Base-by-base conservation (phyloP, 306 rosid species). In the Myrica gale region DNA sequence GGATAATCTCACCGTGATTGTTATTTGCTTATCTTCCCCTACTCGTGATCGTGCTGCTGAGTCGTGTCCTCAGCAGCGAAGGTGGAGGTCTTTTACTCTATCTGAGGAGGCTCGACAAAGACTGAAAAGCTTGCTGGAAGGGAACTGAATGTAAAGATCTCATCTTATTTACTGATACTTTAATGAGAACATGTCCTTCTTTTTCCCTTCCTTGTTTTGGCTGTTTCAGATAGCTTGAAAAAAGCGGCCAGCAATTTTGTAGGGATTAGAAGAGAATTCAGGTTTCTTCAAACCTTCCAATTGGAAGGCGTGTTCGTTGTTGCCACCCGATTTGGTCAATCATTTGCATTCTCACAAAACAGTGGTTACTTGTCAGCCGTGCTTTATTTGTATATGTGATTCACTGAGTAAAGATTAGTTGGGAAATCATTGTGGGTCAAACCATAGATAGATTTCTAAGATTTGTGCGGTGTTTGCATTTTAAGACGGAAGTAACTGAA, bases 1-100 rank as follows among this genome's bases (percentile, higher is more conserved):
- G 0, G 98, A 95, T 83, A 95, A 95, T 77, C 89, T 95, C 80
- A 95, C 98, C 4, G 98, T 80, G 13, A 84, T 92, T 56, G 92
- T 95, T 48, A 80, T 92, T 76, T 87, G 96, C 80, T 80, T 95
- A 73, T 80, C 96, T n/a, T 10, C 97, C 4, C 69, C 92, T 8
- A 76, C 58, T 56, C 68, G 80, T 17, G 78, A 62, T 51, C 75
- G 82, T 13, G 51, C 76, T 7, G 76, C 68, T 37, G 91, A 88
- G 72, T 80, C 95, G 0, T 58, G 84, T 73, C 78, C 90, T 23
- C 91, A 54, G 32, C 82, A 80, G 47, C 84, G 80, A 43, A 92
- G 96, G 83, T 88, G 87, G 71, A 88, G 89, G 82, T 65, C 84
- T 8, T 80, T 88, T 63, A 82, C 82, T 53, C 79, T 85, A 11